Percentiles rank a stretch among this genome's conserved stretches.
Evolutionary conservation across 2,329 filamentous ascomycete species (phyloP).

Genomic region (Trichophyton mentagrophytes): DNA sequence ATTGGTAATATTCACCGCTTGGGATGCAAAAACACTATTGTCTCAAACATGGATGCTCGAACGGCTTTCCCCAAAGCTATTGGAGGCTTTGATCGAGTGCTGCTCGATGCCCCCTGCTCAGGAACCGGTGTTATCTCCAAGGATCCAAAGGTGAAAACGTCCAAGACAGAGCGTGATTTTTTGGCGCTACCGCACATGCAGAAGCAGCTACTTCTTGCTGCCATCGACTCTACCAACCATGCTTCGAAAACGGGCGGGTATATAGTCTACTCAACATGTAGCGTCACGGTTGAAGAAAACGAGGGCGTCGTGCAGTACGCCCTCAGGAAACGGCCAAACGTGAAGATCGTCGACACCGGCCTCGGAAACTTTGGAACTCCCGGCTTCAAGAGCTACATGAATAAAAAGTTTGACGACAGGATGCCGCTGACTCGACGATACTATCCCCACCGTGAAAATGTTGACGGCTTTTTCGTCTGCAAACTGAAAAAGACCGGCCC

Average conservation of each 20-base stretch:
- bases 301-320: conserved; percentile 91
- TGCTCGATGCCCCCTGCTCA: conserved; percentile 90
- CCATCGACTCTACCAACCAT: conserved; percentile 91
- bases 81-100: conserved; percentile 86
- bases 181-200: conserved; percentile 84
- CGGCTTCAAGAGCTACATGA: conserved; percentile 80
- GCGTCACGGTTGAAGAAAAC: conserved; percentile 85
- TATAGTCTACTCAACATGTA: conserved; percentile 93
- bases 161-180: conserved; percentile 94
- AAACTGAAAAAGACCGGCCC: conserved; percentile 91
- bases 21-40: conserved; percentile 83
- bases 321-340: conserved; percentile 79
- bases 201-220: conserved; percentile 82
- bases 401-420: conserved; percentile 79
- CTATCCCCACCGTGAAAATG: conserved; percentile 86
- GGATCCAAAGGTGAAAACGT: conserved; percentile 92
- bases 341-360: conserved; percentile 82
- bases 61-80: conserved; percentile 82
- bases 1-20: conserved; percentile 97
- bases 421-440: conserved; percentile 74
- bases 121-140: conserved; percentile 97
- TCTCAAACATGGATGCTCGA: conserved; percentile 88
- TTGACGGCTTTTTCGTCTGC: conserved; percentile 96
- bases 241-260: conserved; percentile 85
- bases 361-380: conserved; percentile 74